Percentiles rank a stretch among this genome's conserved stretches.
phyloP scores from a whole-genome alignment of 73 alveolate genomes.

The Paraurostyla sp. region DNA sequence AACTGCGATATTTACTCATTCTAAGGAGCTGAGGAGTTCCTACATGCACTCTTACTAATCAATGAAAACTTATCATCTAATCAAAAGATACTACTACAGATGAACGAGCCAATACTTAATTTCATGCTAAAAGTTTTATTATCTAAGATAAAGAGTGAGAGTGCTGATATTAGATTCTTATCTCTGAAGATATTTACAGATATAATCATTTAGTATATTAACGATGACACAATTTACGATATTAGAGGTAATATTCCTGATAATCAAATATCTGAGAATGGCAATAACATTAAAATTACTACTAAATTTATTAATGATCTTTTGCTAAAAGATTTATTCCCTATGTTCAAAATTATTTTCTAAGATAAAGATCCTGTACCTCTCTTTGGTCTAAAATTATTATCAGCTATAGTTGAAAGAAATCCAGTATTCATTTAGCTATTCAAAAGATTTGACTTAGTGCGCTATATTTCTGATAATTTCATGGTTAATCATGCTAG shows the following conservation, averaged over 20 bases:
- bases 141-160: slow-evolving; percentile 39
- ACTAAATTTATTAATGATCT: slow-evolving; percentile 81
- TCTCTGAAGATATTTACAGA: slow-evolving; percentile 88
- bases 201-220: slow-evolving; percentile 76
- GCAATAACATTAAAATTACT: slow-evolving; percentile 54
- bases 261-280: not conserved
- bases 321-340: slow-evolving; percentile 69
- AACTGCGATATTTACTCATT: slow-evolving; percentile 51
- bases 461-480: slow-evolving; percentile 59
- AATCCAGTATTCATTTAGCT: slow-evolving; percentile 63
- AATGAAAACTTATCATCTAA: slow-evolving; percentile 65
- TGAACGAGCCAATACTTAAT: slow-evolving; percentile 61
- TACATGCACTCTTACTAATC: slow-evolving; percentile 62
- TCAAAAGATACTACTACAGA: slow-evolving; percentile 28
- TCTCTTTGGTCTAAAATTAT: slow-evolving; percentile 71
- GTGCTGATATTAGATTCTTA: slow-evolving; percentile 81
- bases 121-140: slow-evolving; percentile 59
- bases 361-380: slow-evolving; percentile 71
- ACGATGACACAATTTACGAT: slow-evolving; percentile 82
- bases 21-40: slow-evolving; percentile 66
- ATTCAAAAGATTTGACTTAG: slow-evolving; percentile 40
- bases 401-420: slow-evolving; percentile 70
- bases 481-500: slow-evolving; percentile 75
- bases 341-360: slow-evolving; percentile 46
- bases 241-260: slow-evolving; percentile 7